A percentile compares a stretch with the other conserved stretches of the same genome.
Conservation (phyloP, 176 grass and related monocot species). For the Cocos nucifera region DNA sequence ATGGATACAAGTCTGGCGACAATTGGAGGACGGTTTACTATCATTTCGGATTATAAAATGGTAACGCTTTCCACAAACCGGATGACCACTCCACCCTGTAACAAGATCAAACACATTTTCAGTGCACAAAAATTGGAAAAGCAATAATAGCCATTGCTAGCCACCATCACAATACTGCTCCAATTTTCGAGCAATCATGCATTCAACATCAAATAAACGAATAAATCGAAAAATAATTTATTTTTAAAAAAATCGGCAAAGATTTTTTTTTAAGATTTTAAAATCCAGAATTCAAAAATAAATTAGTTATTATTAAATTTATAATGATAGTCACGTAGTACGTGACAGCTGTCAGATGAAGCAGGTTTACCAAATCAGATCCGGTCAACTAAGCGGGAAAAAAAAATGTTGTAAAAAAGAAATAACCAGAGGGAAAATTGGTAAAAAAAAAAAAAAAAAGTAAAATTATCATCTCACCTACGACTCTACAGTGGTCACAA, state of each 20-base stretch:
- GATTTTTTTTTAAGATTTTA: no score
- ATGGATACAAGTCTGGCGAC: constrained; percentile 48
- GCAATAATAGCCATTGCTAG: neutral
- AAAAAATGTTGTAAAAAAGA: neutral
- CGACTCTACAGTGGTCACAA: constrained; percentile 97
- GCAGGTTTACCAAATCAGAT: no score
- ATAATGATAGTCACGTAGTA: no score
- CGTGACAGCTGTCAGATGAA: no score
- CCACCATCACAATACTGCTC: no score
- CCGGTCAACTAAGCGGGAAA: neutral
- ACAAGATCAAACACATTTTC: neutral
- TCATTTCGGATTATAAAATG: constrained; percentile 98
- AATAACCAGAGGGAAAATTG: neutral
- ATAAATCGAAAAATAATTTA: no score
- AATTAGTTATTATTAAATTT: no score
- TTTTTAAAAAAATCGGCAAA: no score
- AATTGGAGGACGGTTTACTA: constrained; percentile 29
- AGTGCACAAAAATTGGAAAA: neutral
- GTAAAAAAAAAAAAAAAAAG: neutral
- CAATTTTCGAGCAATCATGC: no score
- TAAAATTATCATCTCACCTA: constrained; percentile 51
- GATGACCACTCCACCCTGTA: constrained; percentile 86
- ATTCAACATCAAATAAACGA: no score
- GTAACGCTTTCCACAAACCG: constrained; percentile 89
- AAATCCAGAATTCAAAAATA: no score